Evolutionary conservation across 2,329 filamentous ascomycete species (phyloP), one percentile per base, ranked within the genome.

Genomic region (Cercospora sp.): DNA sequence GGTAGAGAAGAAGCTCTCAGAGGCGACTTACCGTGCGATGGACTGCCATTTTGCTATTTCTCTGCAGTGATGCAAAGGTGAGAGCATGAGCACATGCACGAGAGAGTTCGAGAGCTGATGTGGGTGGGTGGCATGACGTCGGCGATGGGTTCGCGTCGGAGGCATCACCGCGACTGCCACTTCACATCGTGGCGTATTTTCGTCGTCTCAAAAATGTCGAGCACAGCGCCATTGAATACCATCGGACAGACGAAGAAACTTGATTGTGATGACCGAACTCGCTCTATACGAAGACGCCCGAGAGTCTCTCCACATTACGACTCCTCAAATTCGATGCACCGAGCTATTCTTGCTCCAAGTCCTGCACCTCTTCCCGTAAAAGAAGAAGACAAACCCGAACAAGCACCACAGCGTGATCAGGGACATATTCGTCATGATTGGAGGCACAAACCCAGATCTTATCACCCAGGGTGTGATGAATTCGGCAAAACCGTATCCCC

Each of bases 401-500:
- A 51, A 26, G 45, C 18, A 51, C 18, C 45, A 51, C 5, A 24
- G 45, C 18, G 18, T 51, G 5, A 21, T 51, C 4, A 51, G 16
- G 21, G 18, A 51, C 45, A 21, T 24, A 10, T 24, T 51, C 45
- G 45, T 82, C 86, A 89, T 88, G 72, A 88, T 87, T 0, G 86
- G 86, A 4, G 81, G 78, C n/a, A 88, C 80, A 71, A 85, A 87
- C 28, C 86, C 86, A 45, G 67, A 76, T 70, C 82, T 76, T n/a
- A 79, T 78, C 16, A 81, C 80, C 86, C 86, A 88, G 0, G 80
- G 78, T 0, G 74, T 79, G 70, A 79, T 75, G 67, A 78, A 79
- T 26, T 77, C 74, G 13, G 71, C 32, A 71, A 88, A 85, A 0
- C 87, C 86, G 74, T 88, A 89, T 0, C 87, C 87, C 85, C 86